phyloP scores from a whole-genome alignment of 2,329 filamentous ascomycete genomes.

The Talaromyces sp. region DNA sequence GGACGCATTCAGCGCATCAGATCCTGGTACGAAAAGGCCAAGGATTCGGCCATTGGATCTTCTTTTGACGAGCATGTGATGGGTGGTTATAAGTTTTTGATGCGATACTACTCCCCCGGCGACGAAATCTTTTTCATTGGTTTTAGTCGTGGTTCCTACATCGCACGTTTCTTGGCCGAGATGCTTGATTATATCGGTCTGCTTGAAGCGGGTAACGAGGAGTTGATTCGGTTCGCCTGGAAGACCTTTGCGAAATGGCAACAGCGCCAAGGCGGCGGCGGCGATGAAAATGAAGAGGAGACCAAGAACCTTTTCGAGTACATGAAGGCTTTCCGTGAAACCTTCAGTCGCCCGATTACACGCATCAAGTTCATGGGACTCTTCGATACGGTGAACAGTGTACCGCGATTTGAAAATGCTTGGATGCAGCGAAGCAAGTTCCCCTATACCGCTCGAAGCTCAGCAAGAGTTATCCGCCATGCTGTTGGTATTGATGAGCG shows the following conservation, averaged over 20 bases:
- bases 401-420: constrained; percentile 72
- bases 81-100: constrained; percentile 77
- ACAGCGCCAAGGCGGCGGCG: constrained; percentile 34
- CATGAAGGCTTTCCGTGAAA: constrained; percentile 79
- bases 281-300: constrained; percentile 32
- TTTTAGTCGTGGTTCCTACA: constrained; percentile 73
- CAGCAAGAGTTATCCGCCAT: constrained; percentile 59
- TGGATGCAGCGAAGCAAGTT: constrained; percentile 78
- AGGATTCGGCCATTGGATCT: constrained; percentile 75
- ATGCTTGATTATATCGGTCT: constrained; percentile 84
- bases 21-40: constrained; percentile 42
- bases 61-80: constrained; percentile 84
- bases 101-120: constrained; percentile 68
- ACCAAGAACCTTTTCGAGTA: constrained; percentile 65
- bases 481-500: constrained; percentile 62
- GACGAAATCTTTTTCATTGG: constrained; percentile 71
- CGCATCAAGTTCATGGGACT: constrained; percentile 76
- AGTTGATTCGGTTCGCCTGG: constrained; percentile 83
- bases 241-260: constrained; percentile 54
- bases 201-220: constrained; percentile 79
- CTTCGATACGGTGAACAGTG: constrained; percentile 81
- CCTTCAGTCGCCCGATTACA: constrained; percentile 74
- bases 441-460: constrained; percentile 59
- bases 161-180: constrained; percentile 75
- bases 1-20: constrained; percentile 57